Evolutionary conservation across 73 alveolate species (phyloP), one percentile per base, ranked within the genome.

Genomic region (Diophrys appendiculata): DNA sequence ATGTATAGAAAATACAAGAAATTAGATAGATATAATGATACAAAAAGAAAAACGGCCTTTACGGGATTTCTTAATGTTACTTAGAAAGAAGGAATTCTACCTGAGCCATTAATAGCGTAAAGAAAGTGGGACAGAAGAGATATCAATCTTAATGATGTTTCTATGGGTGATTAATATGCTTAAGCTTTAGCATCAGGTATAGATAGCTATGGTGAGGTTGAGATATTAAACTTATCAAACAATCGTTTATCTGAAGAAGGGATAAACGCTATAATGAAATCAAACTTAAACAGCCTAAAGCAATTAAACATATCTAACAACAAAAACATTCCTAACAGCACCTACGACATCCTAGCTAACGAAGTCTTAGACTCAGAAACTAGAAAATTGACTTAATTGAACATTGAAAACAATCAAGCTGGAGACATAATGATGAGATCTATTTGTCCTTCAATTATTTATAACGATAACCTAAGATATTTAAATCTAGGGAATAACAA

Each of bases 381-480:
- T 29, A 23, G 65, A 3, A 65, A 82, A 56, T 54, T 85, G 53
- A 73, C 68, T 18, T 2, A 23, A 54, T 69, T 93, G 52, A 91
- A 93, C 75, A 74, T 93, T 65, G 89, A 90, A 52, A 83, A 83
- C 65, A 93, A 86, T 73, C 82, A 91, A 43, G 54, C 86, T 53
- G 96, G 95, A 53, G 97, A 93, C 75, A 33, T 28, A n/a, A 60
- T 60, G 71, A 60, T 23, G 73, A 1, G 83, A 29, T 24, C 69
- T n/a, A 1, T 60, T 54, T 54, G 33, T 54, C 65, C 18, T 52
- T n/a, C 33, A 54, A 24, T 5, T 52, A 1, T 75, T n/a, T 26
- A 28, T 1, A 32, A 54, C 25, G 70, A 75, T 23, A 18, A 24
- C 1, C 30, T 75, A 1, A 55, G 60, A 28, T 54, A 29, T 11